Conservation (phyloP, 2,329 filamentous ascomycete genomes). For the Leptographium radiaticola region DNA sequence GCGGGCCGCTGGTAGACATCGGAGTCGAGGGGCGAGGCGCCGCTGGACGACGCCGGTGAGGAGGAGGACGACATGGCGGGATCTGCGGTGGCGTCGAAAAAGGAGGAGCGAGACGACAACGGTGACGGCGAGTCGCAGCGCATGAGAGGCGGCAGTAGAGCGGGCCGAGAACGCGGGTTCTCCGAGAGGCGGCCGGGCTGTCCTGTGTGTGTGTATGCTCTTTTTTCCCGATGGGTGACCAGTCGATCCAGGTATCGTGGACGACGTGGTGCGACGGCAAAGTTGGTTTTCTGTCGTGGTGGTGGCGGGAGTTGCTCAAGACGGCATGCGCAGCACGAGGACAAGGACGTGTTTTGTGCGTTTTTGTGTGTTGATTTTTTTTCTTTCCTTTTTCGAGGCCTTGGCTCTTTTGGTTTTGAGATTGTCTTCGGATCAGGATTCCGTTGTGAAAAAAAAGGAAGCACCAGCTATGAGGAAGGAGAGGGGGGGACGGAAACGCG, state of each 20-base stretch:
- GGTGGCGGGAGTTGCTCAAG: slow-evolving; percentile 1
- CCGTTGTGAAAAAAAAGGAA: too few species aligned
- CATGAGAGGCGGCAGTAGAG: too few species aligned
- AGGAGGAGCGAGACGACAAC: slow-evolving; percentile 9
- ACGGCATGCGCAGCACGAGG: neutral
- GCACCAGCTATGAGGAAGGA: too few species aligned
- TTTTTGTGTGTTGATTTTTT: neutral
- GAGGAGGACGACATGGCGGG: slow-evolving; percentile 16
- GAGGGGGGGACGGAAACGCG: too few species aligned
- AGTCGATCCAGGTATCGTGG: too few species aligned
- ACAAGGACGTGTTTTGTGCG: neutral
- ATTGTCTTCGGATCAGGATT: too few species aligned
- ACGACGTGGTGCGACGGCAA: too few species aligned
- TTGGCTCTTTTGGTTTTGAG: neutral
- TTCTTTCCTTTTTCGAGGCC: neutral
- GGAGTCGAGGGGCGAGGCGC: slow-evolving; percentile 30
- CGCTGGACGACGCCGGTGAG: slow-evolving; percentile 20
- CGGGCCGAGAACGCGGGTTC: too few species aligned
- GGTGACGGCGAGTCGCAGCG: too few species aligned
- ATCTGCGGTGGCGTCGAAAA: neutral
- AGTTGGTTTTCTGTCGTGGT: slow-evolving; percentile 8
- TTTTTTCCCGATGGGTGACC: too few species aligned
- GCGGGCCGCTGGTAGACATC: slow-evolving; percentile 31
- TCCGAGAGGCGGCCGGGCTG: too few species aligned
- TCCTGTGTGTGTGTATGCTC: too few species aligned